phyloP scores from a whole-genome alignment of 1,139 yeast species.

The Saccharomyces hybrid region DNA sequence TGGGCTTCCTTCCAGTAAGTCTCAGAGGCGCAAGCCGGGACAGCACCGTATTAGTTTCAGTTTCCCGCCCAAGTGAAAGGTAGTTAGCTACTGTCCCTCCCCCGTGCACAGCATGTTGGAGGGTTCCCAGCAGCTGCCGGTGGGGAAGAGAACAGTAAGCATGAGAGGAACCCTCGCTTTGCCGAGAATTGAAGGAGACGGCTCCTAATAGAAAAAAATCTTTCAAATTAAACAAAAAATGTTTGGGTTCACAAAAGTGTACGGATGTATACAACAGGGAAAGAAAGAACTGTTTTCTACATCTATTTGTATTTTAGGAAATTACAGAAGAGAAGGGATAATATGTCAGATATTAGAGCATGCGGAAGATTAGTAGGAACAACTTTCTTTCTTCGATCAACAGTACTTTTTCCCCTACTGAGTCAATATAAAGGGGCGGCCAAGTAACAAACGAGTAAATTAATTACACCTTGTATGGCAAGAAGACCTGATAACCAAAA shows the following conservation, averaged over 20 bases:
- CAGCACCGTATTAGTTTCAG: not conserved
- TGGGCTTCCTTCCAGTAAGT: not conserved
- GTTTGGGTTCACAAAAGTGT: not conserved
- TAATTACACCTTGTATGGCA: not conserved
- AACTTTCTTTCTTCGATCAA: not conserved
- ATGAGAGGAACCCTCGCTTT: not conserved
- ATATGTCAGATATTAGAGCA: not conserved
- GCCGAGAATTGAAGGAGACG: not conserved
- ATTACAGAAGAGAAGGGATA: not conserved
- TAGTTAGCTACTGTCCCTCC: not conserved
- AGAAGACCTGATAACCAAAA: slow-evolving; percentile 2
- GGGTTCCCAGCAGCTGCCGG: not conserved
- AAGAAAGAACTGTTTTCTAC: not conserved
- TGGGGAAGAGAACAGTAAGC: not conserved
- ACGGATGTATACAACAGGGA: not conserved
- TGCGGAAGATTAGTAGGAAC: not conserved
- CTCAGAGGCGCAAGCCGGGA: not conserved
- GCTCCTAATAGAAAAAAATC: not conserved
- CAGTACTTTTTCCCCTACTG: not conserved
- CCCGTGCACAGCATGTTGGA: not conserved
- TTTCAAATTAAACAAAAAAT: not conserved
- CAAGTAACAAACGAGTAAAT: not conserved
- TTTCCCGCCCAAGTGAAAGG: not conserved
- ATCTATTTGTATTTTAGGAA: not conserved
- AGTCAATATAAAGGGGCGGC: not conserved